Evolutionary conservation across 768 basidiomycete species (phyloP).

Genomic region (Lactarius trivialis): DNA sequence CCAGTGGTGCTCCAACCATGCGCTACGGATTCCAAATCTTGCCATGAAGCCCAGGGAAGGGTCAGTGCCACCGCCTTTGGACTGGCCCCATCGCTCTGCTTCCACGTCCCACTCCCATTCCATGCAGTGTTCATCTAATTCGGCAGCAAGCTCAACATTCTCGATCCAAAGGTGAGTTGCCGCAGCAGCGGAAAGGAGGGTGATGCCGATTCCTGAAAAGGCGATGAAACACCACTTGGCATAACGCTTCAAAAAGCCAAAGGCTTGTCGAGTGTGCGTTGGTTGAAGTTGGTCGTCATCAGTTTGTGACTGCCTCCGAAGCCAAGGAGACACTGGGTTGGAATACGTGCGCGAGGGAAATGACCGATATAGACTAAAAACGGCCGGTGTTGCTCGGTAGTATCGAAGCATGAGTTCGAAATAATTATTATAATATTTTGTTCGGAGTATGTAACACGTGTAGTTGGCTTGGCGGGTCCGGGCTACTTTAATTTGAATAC

Average conservation of each 20-base stretch:
- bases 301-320: constrained; percentile 1
- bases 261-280: constrained; percentile 33
- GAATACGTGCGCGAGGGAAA: background rate
- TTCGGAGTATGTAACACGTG: background rate
- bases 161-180: constrained; percentile 61
- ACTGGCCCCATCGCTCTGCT: constrained; percentile 53
- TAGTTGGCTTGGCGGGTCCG: too few species aligned
- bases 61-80: constrained; percentile 57
- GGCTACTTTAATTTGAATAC: background rate
- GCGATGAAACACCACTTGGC: constrained; percentile 45
- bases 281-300: constrained; percentile 32
- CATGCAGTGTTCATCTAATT: constrained; percentile 45
- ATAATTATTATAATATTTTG: background rate
- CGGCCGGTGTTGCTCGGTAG: background rate
- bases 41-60: constrained; percentile 55
- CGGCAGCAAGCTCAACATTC: constrained; percentile 41
- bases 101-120: constrained; percentile 67
- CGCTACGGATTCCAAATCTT: constrained; percentile 55
- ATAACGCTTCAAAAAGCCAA: constrained; percentile 42
- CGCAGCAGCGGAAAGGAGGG: constrained; percentile 46
- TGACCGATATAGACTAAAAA: background rate
- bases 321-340: constrained; percentile 11
- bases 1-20: constrained; percentile 71
- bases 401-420: background rate
- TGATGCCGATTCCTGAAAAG: constrained; percentile 37